Evolutionary conservation across 1,139 yeast species (phyloP), one percentile per base, ranked within the genome.

Genomic region (Lizanozyma gosingica): DNA sequence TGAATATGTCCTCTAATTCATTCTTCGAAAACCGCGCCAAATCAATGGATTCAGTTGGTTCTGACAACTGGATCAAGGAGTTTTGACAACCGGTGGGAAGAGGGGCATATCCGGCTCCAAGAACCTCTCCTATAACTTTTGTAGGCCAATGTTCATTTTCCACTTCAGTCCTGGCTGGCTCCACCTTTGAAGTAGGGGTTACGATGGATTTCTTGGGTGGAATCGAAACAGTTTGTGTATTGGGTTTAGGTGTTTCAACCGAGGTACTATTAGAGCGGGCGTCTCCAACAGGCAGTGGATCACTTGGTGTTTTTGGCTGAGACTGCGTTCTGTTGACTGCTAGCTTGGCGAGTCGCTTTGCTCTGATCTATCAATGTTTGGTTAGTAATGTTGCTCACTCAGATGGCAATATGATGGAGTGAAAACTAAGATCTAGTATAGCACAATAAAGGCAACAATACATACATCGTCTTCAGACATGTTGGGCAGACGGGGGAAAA

Each of bases 1-100:
- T 69, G 43, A 78, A 68, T 1, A 73, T 60, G 3, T 72, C 62
- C 47, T 80, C 84, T 39, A 69, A 46, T 40, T 57, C 57, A 17
- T 58, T 60, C 22, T 48, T 56, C 3, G 54, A 42, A 16, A 68
- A 51, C 2, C 50, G 43, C 2, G 55, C 49, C 8, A 46, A 49
- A 11, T 49, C 47, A 2, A 55, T 52, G 11, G 60, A 60, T 27
- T 59, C 60, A n/a, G 48, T 50, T 2, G 65, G 43, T 16, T 71
- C 76, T n/a, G 29, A 22, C 29, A 22, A 22, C 11, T 22, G 9
- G 29, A 22, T 22, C 29, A 22, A 22, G 29, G 9, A 6, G 6
- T 6, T 6, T n/a, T n/a, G n/a, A n/a, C n/a, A n/a, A 22, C 29
- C 29, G 6, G 6, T 11, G 11, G 29, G 29, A n/a, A n/a, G n/a